A percentile compares a stretch with the other conserved stretches of the same genome.
Conservation (phyloP, 345 rosid species). For the Syzygium aromaticum region DNA sequence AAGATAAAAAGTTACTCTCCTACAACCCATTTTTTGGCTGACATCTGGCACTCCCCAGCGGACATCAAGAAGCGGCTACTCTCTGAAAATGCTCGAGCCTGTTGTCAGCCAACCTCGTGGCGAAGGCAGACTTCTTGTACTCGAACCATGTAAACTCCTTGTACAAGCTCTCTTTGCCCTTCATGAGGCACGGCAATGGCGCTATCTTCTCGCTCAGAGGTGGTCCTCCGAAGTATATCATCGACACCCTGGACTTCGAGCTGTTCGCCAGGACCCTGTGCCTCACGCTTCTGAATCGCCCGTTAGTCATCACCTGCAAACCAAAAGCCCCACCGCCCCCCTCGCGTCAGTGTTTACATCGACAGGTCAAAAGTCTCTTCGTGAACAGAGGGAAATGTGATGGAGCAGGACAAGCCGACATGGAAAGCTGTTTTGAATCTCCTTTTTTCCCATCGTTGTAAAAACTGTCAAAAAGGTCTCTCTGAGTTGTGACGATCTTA, state of each 20-base stretch:
- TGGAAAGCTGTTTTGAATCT: background rate
- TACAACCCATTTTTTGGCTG: background rate
- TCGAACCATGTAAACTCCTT: slow-evolving; percentile 90
- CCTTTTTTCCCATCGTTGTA: background rate
- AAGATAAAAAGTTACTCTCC: background rate
- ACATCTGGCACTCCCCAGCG: background rate
- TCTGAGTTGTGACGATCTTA: background rate
- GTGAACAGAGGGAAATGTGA: background rate
- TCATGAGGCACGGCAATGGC: slow-evolving; percentile 46
- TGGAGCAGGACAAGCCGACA: background rate
- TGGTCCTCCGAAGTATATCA: slow-evolving; percentile 88
- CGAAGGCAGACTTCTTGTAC: slow-evolving; percentile 57
- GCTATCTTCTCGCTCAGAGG: slow-evolving; percentile 50
- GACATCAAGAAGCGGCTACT: slow-evolving; percentile 23
- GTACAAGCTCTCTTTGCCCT: slow-evolving; percentile 50
- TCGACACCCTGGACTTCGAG: slow-evolving; percentile 56
- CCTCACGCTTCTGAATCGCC: slow-evolving; percentile 76
- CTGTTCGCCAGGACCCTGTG: slow-evolving; percentile 72
- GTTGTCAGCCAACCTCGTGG: slow-evolving; percentile 51
- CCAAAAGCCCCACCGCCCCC: background rate
- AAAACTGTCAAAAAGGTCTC: background rate
- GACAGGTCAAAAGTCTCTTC: background rate
- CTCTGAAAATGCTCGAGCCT: slow-evolving; percentile 49
- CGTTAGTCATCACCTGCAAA: slow-evolving; percentile 80
- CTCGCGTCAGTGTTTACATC: background rate